These are phyloP conservation scores for Suhomyces anneliseae DNA, from an alignment of 1,139 yeast species.

Conservation along the genomic window DNA sequence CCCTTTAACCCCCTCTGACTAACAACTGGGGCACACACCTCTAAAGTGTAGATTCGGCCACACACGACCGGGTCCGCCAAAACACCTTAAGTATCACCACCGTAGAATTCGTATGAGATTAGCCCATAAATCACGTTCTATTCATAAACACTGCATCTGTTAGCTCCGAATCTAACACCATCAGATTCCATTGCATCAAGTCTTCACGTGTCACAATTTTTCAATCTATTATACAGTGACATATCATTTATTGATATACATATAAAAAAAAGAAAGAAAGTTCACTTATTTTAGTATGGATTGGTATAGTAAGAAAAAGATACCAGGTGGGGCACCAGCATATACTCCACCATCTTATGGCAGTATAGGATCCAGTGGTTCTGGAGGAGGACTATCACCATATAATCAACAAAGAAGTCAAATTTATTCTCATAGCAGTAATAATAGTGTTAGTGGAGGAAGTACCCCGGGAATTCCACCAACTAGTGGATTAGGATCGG, in stretches of 20 bases:
- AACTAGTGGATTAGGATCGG: conserved; percentile 1
- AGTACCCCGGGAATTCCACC: conserved; percentile 1
- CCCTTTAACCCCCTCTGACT: too few species aligned
- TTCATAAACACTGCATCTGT: neutral
- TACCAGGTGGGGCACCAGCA: conserved; percentile 6
- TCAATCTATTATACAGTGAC: too few species aligned
- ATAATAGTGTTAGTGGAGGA: conserved; percentile 1
- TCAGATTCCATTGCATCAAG: neutral
- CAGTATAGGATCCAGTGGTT: conserved; percentile 3
- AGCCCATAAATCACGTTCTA: neutral
- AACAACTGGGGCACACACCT: too few species aligned
- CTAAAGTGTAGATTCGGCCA: neutral
- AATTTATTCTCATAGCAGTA: conserved; percentile 5
- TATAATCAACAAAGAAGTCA: conserved; percentile 10
- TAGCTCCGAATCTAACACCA: neutral
- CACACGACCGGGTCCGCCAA: neutral
- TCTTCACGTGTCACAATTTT: neutral
- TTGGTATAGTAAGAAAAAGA: conserved; percentile 12
- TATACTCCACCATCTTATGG: conserved; percentile 10
- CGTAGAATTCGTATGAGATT: neutral
- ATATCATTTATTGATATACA: too few species aligned
- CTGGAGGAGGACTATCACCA: conserved; percentile 9
- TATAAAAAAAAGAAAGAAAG: too few species aligned
- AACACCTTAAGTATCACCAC: neutral
- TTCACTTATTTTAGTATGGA: conserved; percentile 7